Evolutionary conservation across 495 filamentous ascomycete genomes (phyloP).

Genomic region (Cenococcum geophilum): DNA sequence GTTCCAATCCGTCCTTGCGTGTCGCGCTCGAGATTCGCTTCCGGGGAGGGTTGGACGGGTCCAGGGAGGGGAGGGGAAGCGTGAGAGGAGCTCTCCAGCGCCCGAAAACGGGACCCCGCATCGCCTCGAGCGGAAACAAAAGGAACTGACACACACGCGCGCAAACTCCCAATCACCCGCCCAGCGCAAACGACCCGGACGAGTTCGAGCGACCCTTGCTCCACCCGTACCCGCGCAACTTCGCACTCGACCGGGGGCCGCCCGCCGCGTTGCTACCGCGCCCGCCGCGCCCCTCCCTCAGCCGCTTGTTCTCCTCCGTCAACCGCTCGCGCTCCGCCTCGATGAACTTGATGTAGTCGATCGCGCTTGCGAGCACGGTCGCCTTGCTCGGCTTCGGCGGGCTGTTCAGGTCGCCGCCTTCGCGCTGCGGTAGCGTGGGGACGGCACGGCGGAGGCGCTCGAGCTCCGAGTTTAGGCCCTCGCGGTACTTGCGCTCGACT

Average conservation of each 20-base stretch:
- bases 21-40: no score
- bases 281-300: conserved; percentile 6
- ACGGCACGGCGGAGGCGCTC: conserved; percentile 27
- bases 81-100: no score
- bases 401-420: conserved; percentile 12
- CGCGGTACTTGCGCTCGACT: conserved; percentile 34
- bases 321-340: conserved; percentile 23
- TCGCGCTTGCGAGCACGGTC: conserved; percentile 27
- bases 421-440: conserved; percentile 28
- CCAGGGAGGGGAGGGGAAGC: no score
- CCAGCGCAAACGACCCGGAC: neutral
- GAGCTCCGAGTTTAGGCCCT: conserved; percentile 30
- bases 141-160: no score
- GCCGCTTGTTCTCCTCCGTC: conserved; percentile 18
- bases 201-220: neutral
- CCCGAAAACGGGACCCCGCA: neutral
- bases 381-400: conserved; percentile 32
- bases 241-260: neutral
- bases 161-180: no score
- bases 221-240: neutral
- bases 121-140: neutral
- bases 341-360: conserved; percentile 29
- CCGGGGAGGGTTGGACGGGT: no score
- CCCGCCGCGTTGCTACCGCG: neutral
- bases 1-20: no score